Conservation (phyloP, 140 eudicot species). For the Erigeron philadelphicus region DNA sequence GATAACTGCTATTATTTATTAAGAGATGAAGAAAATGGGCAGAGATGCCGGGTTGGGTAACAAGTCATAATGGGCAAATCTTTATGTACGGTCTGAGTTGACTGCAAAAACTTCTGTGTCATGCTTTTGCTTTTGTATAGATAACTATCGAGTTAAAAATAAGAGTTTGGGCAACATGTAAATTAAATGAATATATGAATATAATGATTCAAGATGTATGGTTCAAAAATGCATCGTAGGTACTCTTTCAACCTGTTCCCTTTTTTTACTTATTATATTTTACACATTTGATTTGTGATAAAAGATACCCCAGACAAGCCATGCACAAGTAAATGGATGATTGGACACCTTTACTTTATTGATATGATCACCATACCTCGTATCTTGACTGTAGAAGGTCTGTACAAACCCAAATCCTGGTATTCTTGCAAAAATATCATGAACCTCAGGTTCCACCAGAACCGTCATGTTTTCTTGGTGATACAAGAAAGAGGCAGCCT, state of each 20-base stretch:
- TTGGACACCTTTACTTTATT: neutral
- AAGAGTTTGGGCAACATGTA: too few species aligned
- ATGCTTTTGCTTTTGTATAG: neutral
- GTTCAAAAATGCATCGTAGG: neutral
- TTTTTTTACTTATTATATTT: neutral
- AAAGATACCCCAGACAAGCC: neutral
- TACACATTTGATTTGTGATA: neutral
- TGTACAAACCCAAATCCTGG: constrained; percentile 99
- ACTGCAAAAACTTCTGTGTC: neutral
- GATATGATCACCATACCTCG: constrained; percentile 49
- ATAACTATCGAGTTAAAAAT: neutral
- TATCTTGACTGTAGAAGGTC: constrained; percentile 94
- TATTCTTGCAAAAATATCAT: constrained; percentile 88
- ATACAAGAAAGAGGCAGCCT: constrained; percentile 92
- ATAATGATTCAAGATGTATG: neutral
- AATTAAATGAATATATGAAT: neutral
- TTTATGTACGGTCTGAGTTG: neutral
- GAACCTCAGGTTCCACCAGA: constrained; percentile 98
- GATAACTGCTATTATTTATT: neutral
- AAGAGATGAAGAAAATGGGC: neutral
- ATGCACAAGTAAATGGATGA: neutral
- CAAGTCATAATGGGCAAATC: neutral
- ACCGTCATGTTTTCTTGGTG: constrained; percentile 89
- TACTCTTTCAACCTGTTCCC: neutral
- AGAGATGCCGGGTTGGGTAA: neutral